These are phyloP conservation scores for Lachnellula subtilissima DNA, from an alignment of 2,329 filamentous ascomycete species.

Conservation along the genomic window DNA sequence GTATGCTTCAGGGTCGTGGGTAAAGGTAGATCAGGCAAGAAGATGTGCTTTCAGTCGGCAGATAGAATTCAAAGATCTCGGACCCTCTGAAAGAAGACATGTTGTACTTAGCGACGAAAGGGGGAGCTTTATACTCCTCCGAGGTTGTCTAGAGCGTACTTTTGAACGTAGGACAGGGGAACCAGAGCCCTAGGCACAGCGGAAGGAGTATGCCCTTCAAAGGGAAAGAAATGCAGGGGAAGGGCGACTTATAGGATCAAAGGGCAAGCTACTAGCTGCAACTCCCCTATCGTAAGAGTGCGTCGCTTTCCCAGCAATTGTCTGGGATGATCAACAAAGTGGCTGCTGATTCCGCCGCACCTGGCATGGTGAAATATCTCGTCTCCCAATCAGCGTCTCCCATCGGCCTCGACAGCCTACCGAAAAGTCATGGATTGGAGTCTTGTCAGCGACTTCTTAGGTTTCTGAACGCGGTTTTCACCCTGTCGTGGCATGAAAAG, in stretches of 20 bases:
- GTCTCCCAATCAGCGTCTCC: background rate
- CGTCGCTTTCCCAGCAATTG: background rate
- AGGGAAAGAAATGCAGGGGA: background rate
- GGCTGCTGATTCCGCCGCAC: background rate
- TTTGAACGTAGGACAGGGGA: background rate
- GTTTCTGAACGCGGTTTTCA: background rate
- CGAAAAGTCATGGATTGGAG: background rate
- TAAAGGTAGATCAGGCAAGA: background rate
- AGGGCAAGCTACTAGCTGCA: background rate
- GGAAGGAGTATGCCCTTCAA: background rate
- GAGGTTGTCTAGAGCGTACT: background rate
- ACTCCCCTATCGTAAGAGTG: background rate
- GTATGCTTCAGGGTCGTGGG: background rate
- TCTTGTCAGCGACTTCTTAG: background rate
- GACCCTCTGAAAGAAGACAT: background rate
- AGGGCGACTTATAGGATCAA: background rate
- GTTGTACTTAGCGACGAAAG: background rate
- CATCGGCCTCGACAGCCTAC: background rate
- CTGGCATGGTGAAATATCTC: background rate
- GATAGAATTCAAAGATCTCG: background rate
- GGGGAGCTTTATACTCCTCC: background rate
- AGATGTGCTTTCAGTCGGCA: background rate
- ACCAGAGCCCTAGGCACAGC: background rate
- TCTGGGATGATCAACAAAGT: background rate
- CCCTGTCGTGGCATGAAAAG: background rate